Conservation (phyloP, 306 rosid species). For the Vicia villosa region DNA sequence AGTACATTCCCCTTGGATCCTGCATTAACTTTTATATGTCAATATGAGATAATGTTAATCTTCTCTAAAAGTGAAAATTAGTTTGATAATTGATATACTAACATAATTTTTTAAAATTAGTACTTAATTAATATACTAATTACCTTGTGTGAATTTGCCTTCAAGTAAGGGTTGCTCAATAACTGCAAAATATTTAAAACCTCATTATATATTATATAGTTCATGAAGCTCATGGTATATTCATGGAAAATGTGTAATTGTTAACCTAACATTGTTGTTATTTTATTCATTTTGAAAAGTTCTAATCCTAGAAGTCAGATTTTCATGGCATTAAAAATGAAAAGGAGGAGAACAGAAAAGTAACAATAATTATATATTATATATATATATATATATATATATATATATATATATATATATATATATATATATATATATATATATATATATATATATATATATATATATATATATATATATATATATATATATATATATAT, state of each 20-base stretch:
- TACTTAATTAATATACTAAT: not conserved
- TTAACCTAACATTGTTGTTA: not conserved
- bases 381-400: conserved; percentile 26
- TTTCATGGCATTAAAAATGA: conserved; percentile 20
- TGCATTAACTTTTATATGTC: not conserved
- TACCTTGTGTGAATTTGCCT: conserved; percentile 72
- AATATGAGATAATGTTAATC: not conserved
- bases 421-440: conserved; percentile 27
- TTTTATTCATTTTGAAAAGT: conserved; percentile 7
- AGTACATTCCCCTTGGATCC: conserved; percentile 71
- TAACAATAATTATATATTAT: conserved; percentile 31
- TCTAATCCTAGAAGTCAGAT: conserved; percentile 2
- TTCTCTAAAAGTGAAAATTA: not conserved
- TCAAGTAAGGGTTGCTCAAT: conserved; percentile 77
- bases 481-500: conserved; percentile 26
- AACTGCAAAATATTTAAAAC: conserved; percentile 51
- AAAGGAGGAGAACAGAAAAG: not conserved
- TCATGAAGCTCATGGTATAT: conserved; percentile 20
- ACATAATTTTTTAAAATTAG: not conserved
- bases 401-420: conserved; percentile 30
- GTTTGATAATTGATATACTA: not conserved
- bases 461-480: conserved; percentile 27
- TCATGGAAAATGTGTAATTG: conserved; percentile 13
- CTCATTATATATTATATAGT: not conserved
- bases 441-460: conserved; percentile 31